Base-by-base conservation (phyloP, 2,329 filamentous ascomycete species). In the Blastomyces gilchristii region DNA sequence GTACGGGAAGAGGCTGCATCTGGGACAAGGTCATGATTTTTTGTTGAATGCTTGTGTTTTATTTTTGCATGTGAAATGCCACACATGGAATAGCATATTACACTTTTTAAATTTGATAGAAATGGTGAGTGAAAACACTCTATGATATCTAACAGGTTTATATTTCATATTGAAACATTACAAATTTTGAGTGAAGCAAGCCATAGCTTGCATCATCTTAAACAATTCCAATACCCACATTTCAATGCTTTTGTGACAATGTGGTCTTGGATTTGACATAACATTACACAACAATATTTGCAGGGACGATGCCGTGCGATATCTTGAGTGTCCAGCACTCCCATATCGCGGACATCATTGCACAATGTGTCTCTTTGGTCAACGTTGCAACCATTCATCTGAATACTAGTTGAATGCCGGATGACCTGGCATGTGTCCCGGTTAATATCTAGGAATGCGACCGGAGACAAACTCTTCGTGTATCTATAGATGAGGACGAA, bases 1-100 rank as follows among this genome's bases (percentile, higher is more conserved):
- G 83, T 86, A 31, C 77, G 78, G 61, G 74, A 77, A 11, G 72
- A 77, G 58, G 73, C 70, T 62, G 65, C 65, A 34, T 61, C 66
- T n/a, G 37, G 25, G 57, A 69, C 69, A 65, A 68, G 74, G 65
- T 61, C 58, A 41, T 53, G 43, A 59, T 34, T 41, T 58, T 58
- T 58, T 45, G 37, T 16, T 28, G 41, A 43, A 25, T 22, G n/a
- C 49, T 47, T 59, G 7, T 28, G 18, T 12, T 49, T n/a, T 31
- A 28, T 59, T 41, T 37, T 37, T 59, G 22, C 5, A 34, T 12
- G 41, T 59, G 34, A 8, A 31, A 28, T 43, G 22, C 25, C 47
- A 25, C 43, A 59, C 25, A n/a, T 59, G 34, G 6, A 45, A 47
- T 49, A 34, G 43, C 25, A 18, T 16, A 57, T 57, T 5, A n/a